Evolutionary conservation across 1,284 basidiomycete genomes (phyloP), one percentile per base, ranked within the genome.

Genomic region (Volvariella volvacea): DNA sequence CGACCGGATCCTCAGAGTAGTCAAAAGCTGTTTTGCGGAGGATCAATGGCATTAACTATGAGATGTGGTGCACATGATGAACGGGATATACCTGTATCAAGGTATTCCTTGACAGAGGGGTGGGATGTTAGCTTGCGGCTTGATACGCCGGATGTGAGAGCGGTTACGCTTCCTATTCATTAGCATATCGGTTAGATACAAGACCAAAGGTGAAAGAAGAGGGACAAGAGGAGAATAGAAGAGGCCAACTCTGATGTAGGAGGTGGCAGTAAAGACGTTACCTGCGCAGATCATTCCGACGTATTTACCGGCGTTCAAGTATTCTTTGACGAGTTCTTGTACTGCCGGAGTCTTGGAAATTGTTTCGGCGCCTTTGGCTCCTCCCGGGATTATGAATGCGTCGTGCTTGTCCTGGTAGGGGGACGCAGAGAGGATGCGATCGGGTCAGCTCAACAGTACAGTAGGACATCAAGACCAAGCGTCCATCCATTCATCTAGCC

Each of bases 281-380:
- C 87, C 88, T 44, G 88, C 89, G 55, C 88, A 91, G 43, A 91
- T 88, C 85, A 89, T 88, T 0, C 78, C 88, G 15, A 91, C 83
- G 22, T 77, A 62, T 55, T 85, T 89, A 15, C 69, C 72, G 10
- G 67, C 55, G 17, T 75, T 65, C 40, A 87, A 64, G 55, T 80
- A 89, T n/a, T 70, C 63, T 37, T 69, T 66, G 9, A 92, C 71
- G 10, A 91, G 68, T 0, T 66, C 61, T 57, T 88, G 83, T 1
- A 92, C 85, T 3, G 65, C 67, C 16, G 63, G 53, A 49, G 74
- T 80, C 25, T 65, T 62, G 2, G 83, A 76, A 41, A 92, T 79
- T 0, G 80, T 87, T 46, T 87, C 78, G 0, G 90, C 87, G 10
- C 91, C 90, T 56, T 82, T 80, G 0, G 80, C 78, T 1, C 90